Evolutionary conservation across 805 yeast species (phyloP).

Genomic region (Saccharomycopsis lassenensis): DNA sequence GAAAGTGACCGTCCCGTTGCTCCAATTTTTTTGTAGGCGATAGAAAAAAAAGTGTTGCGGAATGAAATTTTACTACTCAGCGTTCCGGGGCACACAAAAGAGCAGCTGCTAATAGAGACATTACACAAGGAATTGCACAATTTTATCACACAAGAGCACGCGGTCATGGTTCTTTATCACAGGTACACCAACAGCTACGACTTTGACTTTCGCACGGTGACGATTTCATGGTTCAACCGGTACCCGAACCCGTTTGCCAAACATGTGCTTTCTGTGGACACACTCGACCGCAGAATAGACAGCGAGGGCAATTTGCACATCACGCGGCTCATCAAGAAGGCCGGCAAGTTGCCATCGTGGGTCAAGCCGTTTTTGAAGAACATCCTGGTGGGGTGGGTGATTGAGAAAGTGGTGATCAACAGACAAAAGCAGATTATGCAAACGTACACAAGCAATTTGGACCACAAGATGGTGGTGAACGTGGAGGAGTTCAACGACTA

Average conservation of each 20-base stretch:
- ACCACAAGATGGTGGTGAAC: conserved; percentile 66
- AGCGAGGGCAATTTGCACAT: conserved; percentile 53
- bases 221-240: conserved; percentile 65
- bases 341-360: conserved; percentile 75
- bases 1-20: too few species aligned
- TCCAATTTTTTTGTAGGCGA: too few species aligned
- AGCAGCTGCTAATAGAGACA: too few species aligned
- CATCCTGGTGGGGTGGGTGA: conserved; percentile 65
- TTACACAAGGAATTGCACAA: too few species aligned
- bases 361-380: conserved; percentile 64
- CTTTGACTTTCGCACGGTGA: conserved; percentile 60
- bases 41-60: too few species aligned
- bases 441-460: conserved; percentile 73
- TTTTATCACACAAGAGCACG: too few species aligned
- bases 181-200: conserved; percentile 44
- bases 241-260: conserved; percentile 70
- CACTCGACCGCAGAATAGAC: conserved; percentile 51
- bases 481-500: conserved; percentile 71
- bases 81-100: too few species aligned
- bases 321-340: conserved; percentile 64
- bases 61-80: too few species aligned
- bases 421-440: conserved; percentile 42
- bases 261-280: conserved; percentile 79
- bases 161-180: conserved; percentile 53
- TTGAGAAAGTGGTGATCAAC: conserved; percentile 69